phyloP scores from a whole-genome alignment of 345 rosid species.

The Conringia planisiliqua region DNA sequence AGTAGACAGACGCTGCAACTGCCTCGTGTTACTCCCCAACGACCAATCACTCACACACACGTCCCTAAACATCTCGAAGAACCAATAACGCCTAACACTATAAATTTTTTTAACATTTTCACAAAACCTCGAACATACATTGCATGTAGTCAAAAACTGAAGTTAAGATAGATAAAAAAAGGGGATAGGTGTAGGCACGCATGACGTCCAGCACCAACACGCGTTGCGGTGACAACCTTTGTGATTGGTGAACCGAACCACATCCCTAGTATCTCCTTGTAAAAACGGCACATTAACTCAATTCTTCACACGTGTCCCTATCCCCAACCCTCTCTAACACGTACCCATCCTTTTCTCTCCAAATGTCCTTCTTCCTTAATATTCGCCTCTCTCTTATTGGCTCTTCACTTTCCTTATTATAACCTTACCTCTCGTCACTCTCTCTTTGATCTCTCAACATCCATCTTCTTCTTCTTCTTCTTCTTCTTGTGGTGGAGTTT shows the following conservation, averaged over 20 bases:
- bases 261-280: slow-evolving; percentile 6
- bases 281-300: slow-evolving; percentile 40
- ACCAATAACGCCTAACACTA: slow-evolving; percentile 21
- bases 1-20: slow-evolving; percentile 31
- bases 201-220: slow-evolving; percentile 63
- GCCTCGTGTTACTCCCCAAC: slow-evolving; percentile 30
- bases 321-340: slow-evolving; percentile 50
- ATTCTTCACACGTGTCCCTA: slow-evolving; percentile 50
- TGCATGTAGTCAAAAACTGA: slow-evolving; percentile 22
- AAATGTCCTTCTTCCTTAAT: slow-evolving; percentile 47
- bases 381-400: slow-evolving; percentile 45
- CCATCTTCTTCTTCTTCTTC: slow-evolving; percentile 33
- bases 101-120: neutral
- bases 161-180: slow-evolving; percentile 20
- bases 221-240: slow-evolving; percentile 39
- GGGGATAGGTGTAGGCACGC: slow-evolving; percentile 83
- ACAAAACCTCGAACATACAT: slow-evolving; percentile 1
- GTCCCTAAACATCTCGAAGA: slow-evolving; percentile 6
- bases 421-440: neutral
- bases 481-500: neutral
- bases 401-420: slow-evolving; percentile 41
- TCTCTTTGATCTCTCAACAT: slow-evolving; percentile 17
- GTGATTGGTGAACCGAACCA: slow-evolving; percentile 46
- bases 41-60: slow-evolving; percentile 16
- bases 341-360: slow-evolving; percentile 63